Conservation (phyloP, 768 basidiomycete genomes). For the Albatrellus ellisii region DNA sequence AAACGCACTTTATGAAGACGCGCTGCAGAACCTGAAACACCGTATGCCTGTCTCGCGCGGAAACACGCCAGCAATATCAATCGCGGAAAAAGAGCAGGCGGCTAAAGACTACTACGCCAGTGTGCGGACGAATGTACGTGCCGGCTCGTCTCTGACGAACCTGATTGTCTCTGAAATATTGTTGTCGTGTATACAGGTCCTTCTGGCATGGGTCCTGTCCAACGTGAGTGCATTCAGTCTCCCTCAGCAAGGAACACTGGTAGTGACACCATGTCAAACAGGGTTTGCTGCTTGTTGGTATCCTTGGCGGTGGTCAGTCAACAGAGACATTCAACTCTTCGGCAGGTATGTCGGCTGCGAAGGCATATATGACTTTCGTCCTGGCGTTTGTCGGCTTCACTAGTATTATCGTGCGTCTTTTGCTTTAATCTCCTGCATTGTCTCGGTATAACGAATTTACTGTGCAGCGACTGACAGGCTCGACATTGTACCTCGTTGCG, state of each 20-base stretch:
- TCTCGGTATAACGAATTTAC: slow-evolving; percentile 11
- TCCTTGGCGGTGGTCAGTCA: slow-evolving; percentile 48
- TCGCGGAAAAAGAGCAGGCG: slow-evolving; percentile 55
- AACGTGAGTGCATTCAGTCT: slow-evolving; percentile 37
- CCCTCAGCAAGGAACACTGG: neutral
- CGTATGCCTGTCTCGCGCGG: slow-evolving; percentile 28
- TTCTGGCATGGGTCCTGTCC: slow-evolving; percentile 74
- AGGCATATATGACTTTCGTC: slow-evolving; percentile 70
- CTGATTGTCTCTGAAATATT: neutral
- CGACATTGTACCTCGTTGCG: slow-evolving; percentile 39
- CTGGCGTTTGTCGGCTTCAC: slow-evolving; percentile 72
- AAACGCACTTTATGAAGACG: slow-evolving; percentile 79
- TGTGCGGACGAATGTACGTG: slow-evolving; percentile 65
- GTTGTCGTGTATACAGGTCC: slow-evolving; percentile 28
- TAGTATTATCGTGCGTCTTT: slow-evolving; percentile 38
- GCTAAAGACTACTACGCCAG: slow-evolving; percentile 83
- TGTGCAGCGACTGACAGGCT: slow-evolving; percentile 41
- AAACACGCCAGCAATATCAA: slow-evolving; percentile 21
- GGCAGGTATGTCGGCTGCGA: slow-evolving; percentile 40
- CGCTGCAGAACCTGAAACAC: slow-evolving; percentile 57
- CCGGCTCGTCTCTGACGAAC: neutral
- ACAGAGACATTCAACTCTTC: slow-evolving; percentile 45
- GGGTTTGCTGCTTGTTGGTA: slow-evolving; percentile 57
- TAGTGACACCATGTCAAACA: slow-evolving; percentile 17
- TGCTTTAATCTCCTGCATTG: neutral